These are phyloP conservation scores for Tilletia caries DNA, from an alignment of 1,284 basidiomycete genomes.

Conservation along the genomic window DNA sequence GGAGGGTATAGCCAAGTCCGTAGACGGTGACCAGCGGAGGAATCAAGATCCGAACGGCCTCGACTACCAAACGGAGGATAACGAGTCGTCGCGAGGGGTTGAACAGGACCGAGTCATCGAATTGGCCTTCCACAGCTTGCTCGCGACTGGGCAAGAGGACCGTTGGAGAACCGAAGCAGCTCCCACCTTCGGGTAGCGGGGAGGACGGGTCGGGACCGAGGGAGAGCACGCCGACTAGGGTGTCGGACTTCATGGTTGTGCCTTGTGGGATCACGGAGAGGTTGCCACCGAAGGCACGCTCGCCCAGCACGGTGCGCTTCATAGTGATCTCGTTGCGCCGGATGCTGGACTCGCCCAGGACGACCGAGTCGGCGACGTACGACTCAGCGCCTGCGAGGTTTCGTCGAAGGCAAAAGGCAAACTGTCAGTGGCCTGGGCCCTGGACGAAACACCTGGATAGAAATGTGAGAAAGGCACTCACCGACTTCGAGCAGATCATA, in stretches of 20 bases:
- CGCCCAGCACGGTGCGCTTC: constrained; percentile 11
- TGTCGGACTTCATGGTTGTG: constrained; percentile 8
- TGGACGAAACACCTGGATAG: too few species aligned
- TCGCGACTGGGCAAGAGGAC: constrained; percentile 18
- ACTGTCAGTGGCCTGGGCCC: too few species aligned
- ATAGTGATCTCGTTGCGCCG: constrained; percentile 13
- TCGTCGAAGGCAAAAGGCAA: too few species aligned
- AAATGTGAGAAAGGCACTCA: too few species aligned
- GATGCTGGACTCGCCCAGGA: constrained; percentile 14
- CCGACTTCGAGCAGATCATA: constrained; percentile 20
- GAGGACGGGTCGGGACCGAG: constrained; percentile 8
- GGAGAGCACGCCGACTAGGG: constrained; percentile 18
- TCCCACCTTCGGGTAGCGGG: neutral
- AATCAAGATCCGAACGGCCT: constrained; percentile 16
- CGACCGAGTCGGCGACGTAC: constrained; percentile 18
- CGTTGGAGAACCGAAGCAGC: constrained; percentile 18
- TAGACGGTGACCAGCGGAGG: constrained; percentile 16
- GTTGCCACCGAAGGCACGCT: constrained; percentile 18
- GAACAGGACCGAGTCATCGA: constrained; percentile 14
- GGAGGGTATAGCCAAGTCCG: constrained; percentile 14
- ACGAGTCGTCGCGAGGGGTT: constrained; percentile 6
- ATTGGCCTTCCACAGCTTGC: neutral
- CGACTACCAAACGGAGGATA: constrained; percentile 17
- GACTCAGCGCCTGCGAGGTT: neutral
- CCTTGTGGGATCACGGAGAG: constrained; percentile 16